phyloP scores from a whole-genome alignment of 345 rosid species.

The Erysimum cheiranthoides region DNA sequence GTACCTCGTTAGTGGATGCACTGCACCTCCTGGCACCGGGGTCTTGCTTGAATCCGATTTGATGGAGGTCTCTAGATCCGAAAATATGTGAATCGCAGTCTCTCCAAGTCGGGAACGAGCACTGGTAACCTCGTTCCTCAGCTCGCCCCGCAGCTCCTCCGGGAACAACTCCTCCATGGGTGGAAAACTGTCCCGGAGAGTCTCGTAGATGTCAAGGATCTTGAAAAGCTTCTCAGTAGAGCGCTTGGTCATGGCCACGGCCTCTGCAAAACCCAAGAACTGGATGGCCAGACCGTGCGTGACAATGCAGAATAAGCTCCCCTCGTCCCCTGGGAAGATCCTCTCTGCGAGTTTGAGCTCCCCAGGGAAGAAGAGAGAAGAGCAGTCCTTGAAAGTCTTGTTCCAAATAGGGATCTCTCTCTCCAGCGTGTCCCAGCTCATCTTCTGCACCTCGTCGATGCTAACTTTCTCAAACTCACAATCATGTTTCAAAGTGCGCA shows the following conservation, averaged over 20 bases:
- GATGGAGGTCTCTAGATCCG: constrained; percentile 77
- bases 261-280: constrained; percentile 76
- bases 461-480: constrained; percentile 75
- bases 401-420: constrained; percentile 78
- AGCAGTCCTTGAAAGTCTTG: constrained; percentile 64
- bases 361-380: constrained; percentile 56
- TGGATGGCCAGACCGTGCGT: constrained; percentile 62
- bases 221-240: constrained; percentile 84
- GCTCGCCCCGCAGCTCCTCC: constrained; percentile 49
- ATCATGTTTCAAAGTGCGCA: constrained; percentile 52
- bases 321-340: constrained; percentile 51
- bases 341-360: constrained; percentile 62
- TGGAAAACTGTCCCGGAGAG: constrained; percentile 60
- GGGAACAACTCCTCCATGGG: constrained; percentile 55
- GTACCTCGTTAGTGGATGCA: constrained; percentile 90
- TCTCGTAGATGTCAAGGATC: constrained; percentile 78
- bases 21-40: constrained; percentile 85
- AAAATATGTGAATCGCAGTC: constrained; percentile 65
- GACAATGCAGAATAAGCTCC: constrained; percentile 59
- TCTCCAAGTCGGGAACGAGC: constrained; percentile 77
- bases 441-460: constrained; percentile 81
- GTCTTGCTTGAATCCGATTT: constrained; percentile 70
- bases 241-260: constrained; percentile 70
- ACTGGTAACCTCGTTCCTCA: constrained; percentile 57
- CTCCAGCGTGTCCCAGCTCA: constrained; percentile 78